A percentile compares a stretch with the other conserved stretches of the same genome.
These are phyloP conservation scores for Geotrichum phurueaensis DNA, from an alignment of 1,139 yeast species.

Conservation along the genomic window DNA sequence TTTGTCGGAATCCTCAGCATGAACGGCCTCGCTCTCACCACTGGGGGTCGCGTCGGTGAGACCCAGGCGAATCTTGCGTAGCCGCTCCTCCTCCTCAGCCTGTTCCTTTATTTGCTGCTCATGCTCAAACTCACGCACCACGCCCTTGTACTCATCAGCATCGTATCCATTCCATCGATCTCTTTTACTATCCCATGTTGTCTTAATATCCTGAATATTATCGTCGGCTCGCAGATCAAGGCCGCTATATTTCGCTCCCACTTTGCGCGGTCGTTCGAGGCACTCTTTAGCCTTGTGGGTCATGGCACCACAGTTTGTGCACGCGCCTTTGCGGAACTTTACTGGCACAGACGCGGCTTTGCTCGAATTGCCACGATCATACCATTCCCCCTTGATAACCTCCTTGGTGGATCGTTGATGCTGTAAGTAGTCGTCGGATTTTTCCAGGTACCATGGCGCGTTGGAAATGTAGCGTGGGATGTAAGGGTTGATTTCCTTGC, in stretches of 20 bases:
- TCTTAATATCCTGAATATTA: constrained; percentile 30
- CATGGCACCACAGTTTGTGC: constrained; percentile 50
- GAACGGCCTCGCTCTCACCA: constrained; percentile 2
- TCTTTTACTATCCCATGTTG: constrained; percentile 56
- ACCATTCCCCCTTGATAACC: constrained; percentile 29
- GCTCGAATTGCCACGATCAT: constrained; percentile 28
- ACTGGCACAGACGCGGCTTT: constrained; percentile 30
- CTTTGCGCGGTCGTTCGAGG: constrained; percentile 45
- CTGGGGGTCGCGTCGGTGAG: not conserved
- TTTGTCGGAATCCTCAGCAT: not conserved
- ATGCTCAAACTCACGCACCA: constrained; percentile 44
- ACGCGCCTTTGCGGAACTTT: constrained; percentile 40
- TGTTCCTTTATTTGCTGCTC: constrained; percentile 23
- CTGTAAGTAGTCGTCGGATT: constrained; percentile 39
- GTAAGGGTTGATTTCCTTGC: constrained; percentile 36
- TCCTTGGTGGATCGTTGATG: constrained; percentile 45
- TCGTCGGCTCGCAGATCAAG: constrained; percentile 31
- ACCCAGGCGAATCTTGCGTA: not conserved
- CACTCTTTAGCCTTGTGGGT: constrained; percentile 46
- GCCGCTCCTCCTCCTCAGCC: constrained; percentile 16
- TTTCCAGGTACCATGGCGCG: constrained; percentile 48
- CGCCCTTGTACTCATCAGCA: constrained; percentile 51
- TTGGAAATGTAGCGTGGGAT: constrained; percentile 41
- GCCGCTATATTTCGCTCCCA: constrained; percentile 37
- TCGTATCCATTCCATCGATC: constrained; percentile 79